Conservation (phyloP, 208 protist genomes). For the Paratrypanosoma confusum region DNA sequence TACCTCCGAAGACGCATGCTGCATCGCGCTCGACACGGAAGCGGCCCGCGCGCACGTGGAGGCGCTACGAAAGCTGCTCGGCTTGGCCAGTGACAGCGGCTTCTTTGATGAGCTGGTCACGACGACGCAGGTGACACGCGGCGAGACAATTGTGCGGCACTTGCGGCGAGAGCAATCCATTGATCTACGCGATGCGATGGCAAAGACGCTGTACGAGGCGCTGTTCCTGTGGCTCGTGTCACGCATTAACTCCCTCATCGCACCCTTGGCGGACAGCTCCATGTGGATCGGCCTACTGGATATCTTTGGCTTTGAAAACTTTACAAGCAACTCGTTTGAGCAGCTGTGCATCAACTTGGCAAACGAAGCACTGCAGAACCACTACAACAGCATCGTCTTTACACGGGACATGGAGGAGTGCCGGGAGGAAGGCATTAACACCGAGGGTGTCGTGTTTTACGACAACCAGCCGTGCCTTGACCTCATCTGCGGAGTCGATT, state of each 20-base stretch:
- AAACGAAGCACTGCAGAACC: slow-evolving; percentile 90
- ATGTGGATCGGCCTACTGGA: slow-evolving; percentile 70
- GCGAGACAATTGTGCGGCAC: slow-evolving; percentile 25
- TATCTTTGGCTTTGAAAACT: slow-evolving; percentile 92
- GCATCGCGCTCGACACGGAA: slow-evolving; percentile 5
- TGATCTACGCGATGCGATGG: slow-evolving; percentile 48
- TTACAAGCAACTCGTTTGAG: slow-evolving; percentile 89
- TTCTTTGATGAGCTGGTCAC: slow-evolving; percentile 29
- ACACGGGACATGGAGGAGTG: slow-evolving; percentile 39
- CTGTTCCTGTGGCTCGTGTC: slow-evolving; percentile 67
- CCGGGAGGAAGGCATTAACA: slow-evolving; percentile 73
- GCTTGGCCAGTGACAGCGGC: slow-evolving; percentile 13
- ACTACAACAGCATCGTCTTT: slow-evolving; percentile 85
- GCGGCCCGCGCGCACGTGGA: slow-evolving; percentile 6
- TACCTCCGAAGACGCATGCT: slow-evolving; percentile 10
- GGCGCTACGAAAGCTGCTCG: slow-evolving; percentile 19
- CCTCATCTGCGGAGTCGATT: slow-evolving; percentile 42
- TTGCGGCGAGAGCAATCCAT: slow-evolving; percentile 29
- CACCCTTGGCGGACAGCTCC: neutral
- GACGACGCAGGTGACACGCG: slow-evolving; percentile 21
- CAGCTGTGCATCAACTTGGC: slow-evolving; percentile 95
- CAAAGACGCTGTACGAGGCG: slow-evolving; percentile 54
- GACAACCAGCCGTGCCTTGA: slow-evolving; percentile 78
- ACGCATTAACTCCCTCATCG: slow-evolving; percentile 48
- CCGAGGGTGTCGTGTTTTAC: slow-evolving; percentile 55